Evolutionary conservation across 2,329 filamentous ascomycete species (phyloP).

Genomic region (Hypoxylon sp.): DNA sequence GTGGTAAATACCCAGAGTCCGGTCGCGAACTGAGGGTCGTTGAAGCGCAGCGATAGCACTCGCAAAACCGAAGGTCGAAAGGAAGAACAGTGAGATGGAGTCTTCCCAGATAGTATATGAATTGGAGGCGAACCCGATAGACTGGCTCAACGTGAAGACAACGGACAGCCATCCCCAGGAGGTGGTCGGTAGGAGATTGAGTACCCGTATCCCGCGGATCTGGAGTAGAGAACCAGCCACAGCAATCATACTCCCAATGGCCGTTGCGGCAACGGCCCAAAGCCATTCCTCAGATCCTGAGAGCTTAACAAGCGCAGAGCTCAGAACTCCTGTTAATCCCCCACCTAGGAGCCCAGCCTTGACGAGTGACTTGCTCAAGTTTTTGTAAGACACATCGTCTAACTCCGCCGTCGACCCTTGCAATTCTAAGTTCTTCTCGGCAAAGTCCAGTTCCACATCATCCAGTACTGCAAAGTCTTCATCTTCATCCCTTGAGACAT

Average conservation of each 20-base stretch:
- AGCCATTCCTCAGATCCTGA: conserved; percentile 58
- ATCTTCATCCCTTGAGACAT: conserved; percentile 72
- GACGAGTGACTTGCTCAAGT: conserved; percentile 57
- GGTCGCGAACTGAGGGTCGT: conserved; percentile 74
- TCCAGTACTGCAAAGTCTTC: conserved; percentile 68
- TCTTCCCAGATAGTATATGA: conserved; percentile 99
- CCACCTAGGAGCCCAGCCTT: conserved; percentile 55
- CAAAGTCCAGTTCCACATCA: conserved; percentile 69
- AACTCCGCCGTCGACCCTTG: conserved; percentile 54
- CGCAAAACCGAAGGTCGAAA: conserved; percentile 86
- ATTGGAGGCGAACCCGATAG: conserved; percentile 95
- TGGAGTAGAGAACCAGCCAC: conserved; percentile 60
- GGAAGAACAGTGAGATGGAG: conserved; percentile 90
- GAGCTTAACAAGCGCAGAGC: conserved; percentile 51
- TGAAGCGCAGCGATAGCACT: conserved; percentile 81
- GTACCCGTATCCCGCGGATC: conserved; percentile 58
- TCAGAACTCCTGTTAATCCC: conserved; percentile 53
- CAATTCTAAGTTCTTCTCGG: conserved; percentile 70
- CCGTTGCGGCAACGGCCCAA: conserved; percentile 57
- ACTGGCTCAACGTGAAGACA: conserved; percentile 86
- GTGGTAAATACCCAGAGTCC: conserved; percentile 84
- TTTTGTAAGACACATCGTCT: conserved; percentile 53
- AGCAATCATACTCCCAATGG: conserved; percentile 60
- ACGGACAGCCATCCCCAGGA: conserved; percentile 91
- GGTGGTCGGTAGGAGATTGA: conserved; percentile 74